These are phyloP conservation scores for Erodium texanum DNA, from an alignment of 441 rosid genomes.

Conservation along the genomic window DNA sequence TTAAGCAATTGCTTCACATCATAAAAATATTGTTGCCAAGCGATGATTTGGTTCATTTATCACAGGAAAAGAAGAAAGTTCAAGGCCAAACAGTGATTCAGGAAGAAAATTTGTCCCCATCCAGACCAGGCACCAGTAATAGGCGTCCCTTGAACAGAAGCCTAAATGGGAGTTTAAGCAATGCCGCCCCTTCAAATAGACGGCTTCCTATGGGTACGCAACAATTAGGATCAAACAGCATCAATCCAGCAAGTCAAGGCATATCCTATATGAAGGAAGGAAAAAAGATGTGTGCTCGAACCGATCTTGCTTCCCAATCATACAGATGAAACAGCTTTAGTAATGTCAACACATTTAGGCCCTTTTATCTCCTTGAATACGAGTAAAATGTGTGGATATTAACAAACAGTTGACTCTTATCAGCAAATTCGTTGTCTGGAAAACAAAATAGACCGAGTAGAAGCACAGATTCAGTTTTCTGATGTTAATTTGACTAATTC, in stretches of 20 bases:
- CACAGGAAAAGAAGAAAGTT: neutral
- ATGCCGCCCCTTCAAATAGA: slow-evolving; percentile 42
- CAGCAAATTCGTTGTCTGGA: too few relatives aligned
- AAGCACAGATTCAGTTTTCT: neutral
- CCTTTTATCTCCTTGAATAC: slow-evolving; percentile 56
- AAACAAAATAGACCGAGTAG: too few relatives aligned
- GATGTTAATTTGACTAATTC: neutral
- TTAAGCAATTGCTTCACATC: neutral
- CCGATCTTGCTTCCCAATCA: slow-evolving; percentile 29
- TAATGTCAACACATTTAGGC: slow-evolving; percentile 57
- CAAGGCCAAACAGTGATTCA: neutral
- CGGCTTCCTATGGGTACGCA: slow-evolving; percentile 40
- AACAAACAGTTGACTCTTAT: too few relatives aligned
- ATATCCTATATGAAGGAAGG: slow-evolving; percentile 44
- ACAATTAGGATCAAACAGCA: slow-evolving; percentile 35
- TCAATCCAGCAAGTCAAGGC: slow-evolving; percentile 37
- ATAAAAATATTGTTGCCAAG: neutral
- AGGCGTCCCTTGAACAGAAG: slow-evolving; percentile 34
- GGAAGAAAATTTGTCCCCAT: neutral
- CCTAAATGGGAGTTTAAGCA: slow-evolving; percentile 51
- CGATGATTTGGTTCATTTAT: neutral
- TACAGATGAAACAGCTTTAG: slow-evolving; percentile 65
- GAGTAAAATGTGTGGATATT: neutral
- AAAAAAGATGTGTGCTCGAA: slow-evolving; percentile 30
- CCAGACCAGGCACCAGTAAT: neutral